Base-by-base conservation (phyloP, 2,329 filamentous ascomycete genomes). In the Emmonsia crescens region DNA sequence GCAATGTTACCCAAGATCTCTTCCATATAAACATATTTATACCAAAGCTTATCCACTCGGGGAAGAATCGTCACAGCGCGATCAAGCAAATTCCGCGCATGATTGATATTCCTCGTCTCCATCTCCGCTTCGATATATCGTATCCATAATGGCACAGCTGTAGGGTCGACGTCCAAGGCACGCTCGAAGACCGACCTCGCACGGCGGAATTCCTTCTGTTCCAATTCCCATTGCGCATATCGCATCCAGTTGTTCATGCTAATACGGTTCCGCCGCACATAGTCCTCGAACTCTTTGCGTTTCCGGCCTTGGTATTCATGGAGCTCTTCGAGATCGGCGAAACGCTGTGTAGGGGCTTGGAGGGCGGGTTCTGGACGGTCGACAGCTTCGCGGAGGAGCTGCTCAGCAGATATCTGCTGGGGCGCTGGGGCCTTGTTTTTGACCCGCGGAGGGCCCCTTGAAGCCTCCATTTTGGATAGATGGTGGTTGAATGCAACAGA, bases 191-290 rank as follows among this genome's bases (percentile, higher is more conserved):
- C 87, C 58, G 89, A 95, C 49, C 94, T 83, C 36, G 94, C 94
- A 61, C 94, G 88, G 60, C 88, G 86, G 76, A 90, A 96, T 78
- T 99, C 94, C 76, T 97, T 97, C 78, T 99, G 94, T 74, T 99
- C 93, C 64, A 97, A 82, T 79, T 99, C 94, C 90, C 92, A 99
- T 68, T 89, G 85, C 61, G 94, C 93, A 81, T 99, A 99, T 71
- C 92, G 89, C 83, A 94, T 91, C 94, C 94, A 99, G 77, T 97
- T 97, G 80, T 96, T 96, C 83, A 97, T 91, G 72, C 95, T 96
- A 73, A 96, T 83, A 71, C 93, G 81, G 73, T 97, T 97, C 66
- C 94, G 89, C 66, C 91, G 87, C 64, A 97, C 90, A 87, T 97
- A 97, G 79, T 96, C 90, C 77, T 99, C 94, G 69, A 96, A 99